Evolutionary conservation across 208 protist species (phyloP).

Genomic region (Leishmania gerbilli): DNA sequence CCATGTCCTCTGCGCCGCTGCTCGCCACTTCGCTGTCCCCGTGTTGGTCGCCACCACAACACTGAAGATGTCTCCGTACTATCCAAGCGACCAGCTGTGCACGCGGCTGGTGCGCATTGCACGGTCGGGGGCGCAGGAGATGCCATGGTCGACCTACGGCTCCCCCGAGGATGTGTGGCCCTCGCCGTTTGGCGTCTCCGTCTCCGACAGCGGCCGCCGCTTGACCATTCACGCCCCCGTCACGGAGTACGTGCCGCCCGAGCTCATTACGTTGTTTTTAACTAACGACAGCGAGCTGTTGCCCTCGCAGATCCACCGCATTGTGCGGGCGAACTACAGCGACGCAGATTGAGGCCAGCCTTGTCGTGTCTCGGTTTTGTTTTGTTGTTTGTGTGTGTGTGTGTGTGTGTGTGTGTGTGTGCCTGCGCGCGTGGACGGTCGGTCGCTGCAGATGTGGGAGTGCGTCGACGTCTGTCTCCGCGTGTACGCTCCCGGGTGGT

Average conservation of each 20-base stretch:
- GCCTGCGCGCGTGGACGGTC: not conserved
- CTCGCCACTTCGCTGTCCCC: slow-evolving; percentile 95
- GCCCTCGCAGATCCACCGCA: slow-evolving; percentile 96
- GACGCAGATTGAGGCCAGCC: slow-evolving; percentile 79
- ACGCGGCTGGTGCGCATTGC: slow-evolving; percentile 85
- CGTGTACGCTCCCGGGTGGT: too few species aligned
- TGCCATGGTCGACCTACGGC: slow-evolving; percentile 85
- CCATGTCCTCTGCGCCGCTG: slow-evolving; percentile 95
- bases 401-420: not conserved
- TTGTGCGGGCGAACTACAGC: slow-evolving; percentile 97
- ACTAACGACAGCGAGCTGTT: slow-evolving; percentile 95
- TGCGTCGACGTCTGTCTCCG: not conserved
- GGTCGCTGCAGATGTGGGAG: not conserved
- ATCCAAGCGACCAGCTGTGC: slow-evolving; percentile 93
- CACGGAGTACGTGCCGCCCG: slow-evolving; percentile 98
- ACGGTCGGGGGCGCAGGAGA: slow-evolving; percentile 70
- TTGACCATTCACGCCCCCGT: slow-evolving; percentile 91
- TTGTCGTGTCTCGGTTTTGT: not conserved
- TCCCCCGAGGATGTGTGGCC: slow-evolving; percentile 67
- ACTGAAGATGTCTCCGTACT: slow-evolving; percentile 97
- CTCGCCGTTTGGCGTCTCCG: slow-evolving; percentile 43
- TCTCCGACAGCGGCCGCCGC: slow-evolving; percentile 29
- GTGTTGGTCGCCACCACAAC: slow-evolving; percentile 95
- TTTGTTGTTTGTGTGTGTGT: not conserved
- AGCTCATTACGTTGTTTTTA: slow-evolving; percentile 96